phyloP scores from a whole-genome alignment of 495 filamentous ascomycete genomes.

The Gamarada debralockiae region DNA sequence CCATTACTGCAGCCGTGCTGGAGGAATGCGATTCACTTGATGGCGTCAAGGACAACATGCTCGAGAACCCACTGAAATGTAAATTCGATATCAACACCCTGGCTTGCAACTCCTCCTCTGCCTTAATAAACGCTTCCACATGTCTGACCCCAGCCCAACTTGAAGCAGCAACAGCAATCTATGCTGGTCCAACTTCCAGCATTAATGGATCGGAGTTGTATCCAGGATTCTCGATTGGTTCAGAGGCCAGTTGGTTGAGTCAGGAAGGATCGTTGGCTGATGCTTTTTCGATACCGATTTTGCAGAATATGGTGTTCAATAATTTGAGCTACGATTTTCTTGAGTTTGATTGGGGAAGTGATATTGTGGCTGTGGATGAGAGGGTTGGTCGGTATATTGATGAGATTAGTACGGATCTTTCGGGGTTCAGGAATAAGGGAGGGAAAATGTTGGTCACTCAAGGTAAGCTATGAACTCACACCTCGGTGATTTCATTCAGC shows the following conservation, averaged over 20 bases:
- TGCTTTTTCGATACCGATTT: conserved; percentile 36
- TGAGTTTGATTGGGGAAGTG: conserved; percentile 34
- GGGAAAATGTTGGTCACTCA: conserved; percentile 39
- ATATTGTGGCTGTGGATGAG: conserved; percentile 31
- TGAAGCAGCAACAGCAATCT: conserved; percentile 25
- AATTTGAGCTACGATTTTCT: conserved; percentile 39
- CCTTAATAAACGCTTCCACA: conserved; percentile 17
- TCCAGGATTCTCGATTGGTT: conserved; percentile 34
- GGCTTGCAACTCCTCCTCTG: conserved; percentile 21
- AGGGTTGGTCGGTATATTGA: conserved; percentile 34
- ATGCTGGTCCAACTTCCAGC: conserved; percentile 24
- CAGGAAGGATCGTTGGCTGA: conserved; percentile 32
- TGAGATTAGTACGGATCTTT: conserved; percentile 31
- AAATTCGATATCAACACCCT: conserved; percentile 33
- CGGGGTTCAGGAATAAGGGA: conserved; percentile 26
- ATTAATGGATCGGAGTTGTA: conserved; percentile 27
- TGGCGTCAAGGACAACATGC: conserved; percentile 34
- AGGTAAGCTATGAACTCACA: no score
- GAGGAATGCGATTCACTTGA: conserved; percentile 35
- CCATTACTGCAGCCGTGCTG: conserved; percentile 31
- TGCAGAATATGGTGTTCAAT: conserved; percentile 48
- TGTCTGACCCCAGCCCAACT: conserved; percentile 32
- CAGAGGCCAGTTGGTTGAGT: conserved; percentile 29
- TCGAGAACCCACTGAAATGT: conserved; percentile 37
- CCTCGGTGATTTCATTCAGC: background rate